Percentiles rank a stretch among this genome's conserved stretches.
Conservation (phyloP, 1,284 basidiomycete genomes). For the Pisolithus thermaeus region DNA sequence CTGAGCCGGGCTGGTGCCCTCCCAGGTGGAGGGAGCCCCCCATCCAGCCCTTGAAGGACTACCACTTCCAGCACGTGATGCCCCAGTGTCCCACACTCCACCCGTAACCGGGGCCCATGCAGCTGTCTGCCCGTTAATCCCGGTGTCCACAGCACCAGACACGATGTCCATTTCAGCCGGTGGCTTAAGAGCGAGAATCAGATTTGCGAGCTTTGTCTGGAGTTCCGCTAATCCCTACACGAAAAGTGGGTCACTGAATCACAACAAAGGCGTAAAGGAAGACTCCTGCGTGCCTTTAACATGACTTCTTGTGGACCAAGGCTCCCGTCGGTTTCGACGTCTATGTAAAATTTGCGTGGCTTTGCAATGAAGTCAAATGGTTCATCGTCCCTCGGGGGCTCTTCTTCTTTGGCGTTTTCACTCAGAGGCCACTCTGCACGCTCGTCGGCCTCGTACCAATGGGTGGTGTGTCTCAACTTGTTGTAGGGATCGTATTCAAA, state of each 20-base stretch:
- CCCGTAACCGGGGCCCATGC: conserved; percentile 18
- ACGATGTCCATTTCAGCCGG: conserved; percentile 53
- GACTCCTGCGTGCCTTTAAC: conserved; percentile 53
- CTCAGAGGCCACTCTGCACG: conserved; percentile 80
- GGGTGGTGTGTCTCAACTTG: conserved; percentile 90
- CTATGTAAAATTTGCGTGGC: conserved; percentile 85
- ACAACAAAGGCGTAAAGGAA: no score
- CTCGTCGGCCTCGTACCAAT: conserved; percentile 89
- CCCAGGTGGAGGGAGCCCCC: conserved; percentile 22
- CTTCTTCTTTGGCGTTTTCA: conserved; percentile 79
- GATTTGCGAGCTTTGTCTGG: conserved; percentile 75
- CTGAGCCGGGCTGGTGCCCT: conserved; percentile 27
- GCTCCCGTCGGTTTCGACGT: conserved; percentile 88
- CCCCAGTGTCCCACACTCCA: conserved; percentile 11
- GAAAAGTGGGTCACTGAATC: not conserved
- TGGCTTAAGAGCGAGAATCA: conserved; percentile 69
- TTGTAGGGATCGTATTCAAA: conserved; percentile 99
- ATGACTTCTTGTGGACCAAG: conserved; percentile 86
- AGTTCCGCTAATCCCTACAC: conserved; percentile 73
- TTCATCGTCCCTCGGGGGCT: conserved; percentile 71
- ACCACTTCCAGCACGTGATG: conserved; percentile 29
- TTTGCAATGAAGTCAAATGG: conserved; percentile 85
- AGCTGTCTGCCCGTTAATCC: conserved; percentile 28
- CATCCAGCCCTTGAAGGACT: conserved; percentile 32
- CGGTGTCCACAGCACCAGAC: conserved; percentile 28